Base-by-base conservation (phyloP, 176 grass and related monocot genomes). In the Typha latifolia region DNA sequence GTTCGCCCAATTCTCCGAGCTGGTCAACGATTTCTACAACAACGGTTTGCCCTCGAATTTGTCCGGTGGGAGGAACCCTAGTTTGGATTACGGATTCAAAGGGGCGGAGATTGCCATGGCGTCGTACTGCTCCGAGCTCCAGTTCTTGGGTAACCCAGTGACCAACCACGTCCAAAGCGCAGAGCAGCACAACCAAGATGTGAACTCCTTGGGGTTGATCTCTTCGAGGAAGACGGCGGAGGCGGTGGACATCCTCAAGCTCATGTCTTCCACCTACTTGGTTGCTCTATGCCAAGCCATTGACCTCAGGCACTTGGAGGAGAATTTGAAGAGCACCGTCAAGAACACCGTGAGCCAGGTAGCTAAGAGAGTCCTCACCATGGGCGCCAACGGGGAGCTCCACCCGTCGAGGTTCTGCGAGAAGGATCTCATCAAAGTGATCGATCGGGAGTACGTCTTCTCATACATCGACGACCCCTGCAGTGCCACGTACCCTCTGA, bases 31-130 rank as follows among this genome's bases (percentile, higher is more conserved):
- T 29, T 65, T n/a, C 3, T 65, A 47, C 63, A 65, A 65, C 63
- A n/a, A 65, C 4, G 63, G 63, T 12, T 10, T 65, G 63, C 63
- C 63, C 26, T 65, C 63, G 32, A 65, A 65, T 34, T 26, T 65
- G 2, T 34, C 29, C 29, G 63, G 29, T 14, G 63, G 63, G 4
- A 16, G 29, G 14, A 34, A 65, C 32, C 63, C 63, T 31, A 65
- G 63, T 43, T 34, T 65, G 6, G 63, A 65, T 32, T 65, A 65
- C 32, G 63, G 63, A 8, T 18, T 65, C 63, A 65, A 65, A 29
- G 63, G 62, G 63, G 63, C 63, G 63, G 63, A 65, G 63, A 20
- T 65, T 5, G 63, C 63, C 26, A 65, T 65, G 63, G 63, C 63
- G 5, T 32, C 63, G 2, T 65, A 65, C 63, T 65, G 63, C 32